Evolutionary conservation across 345 rosid genomes (phyloP), one percentile per base, ranked within the genome.

Genomic region (Firmiana major): DNA sequence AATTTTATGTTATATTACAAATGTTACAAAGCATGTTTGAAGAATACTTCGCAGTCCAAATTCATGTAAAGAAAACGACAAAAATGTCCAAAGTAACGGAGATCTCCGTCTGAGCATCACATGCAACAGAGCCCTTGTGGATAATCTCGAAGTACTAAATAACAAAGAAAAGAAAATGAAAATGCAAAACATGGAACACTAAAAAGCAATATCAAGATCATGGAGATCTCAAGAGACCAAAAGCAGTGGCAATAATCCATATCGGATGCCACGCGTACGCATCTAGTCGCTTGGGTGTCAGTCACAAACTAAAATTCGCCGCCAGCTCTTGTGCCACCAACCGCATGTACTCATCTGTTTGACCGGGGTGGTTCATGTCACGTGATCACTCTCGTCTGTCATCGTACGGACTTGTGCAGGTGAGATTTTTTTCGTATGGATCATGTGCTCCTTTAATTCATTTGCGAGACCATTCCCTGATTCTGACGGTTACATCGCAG

Each of bases 261-360:
- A 75, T 77, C 63, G 71, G 19, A 2, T 72, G 77, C 83, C 85
- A 70, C 79, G 80, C 38, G 73, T 77, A 26, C 34, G 8, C n/a
- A 58, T 46, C 51, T n/a, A 21, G 31, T 48, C 45, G 40, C 15
- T 71, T 21, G 74, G 36, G 60, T 75, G 81, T 79, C 81, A 70
- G 55, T 43, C 36, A 3, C 36, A 2, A 12, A 0, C 2, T 10
- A 43, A 43, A 31, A 10, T 60, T 49, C 54, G 22, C 78, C 69
- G 71, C 79, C 68, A 68, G 31, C 77, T 38, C 77, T 75, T 57
- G 55, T 46, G 49, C 51, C 79, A 78, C 81, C 82, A 76, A 64
- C 81, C 88, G 76, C 74, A 78, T 85, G 79, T 64, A 31, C 2
- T n/a, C 7, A 19, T 10, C 2, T 10, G 7, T 16, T 67, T 83